Evolutionary conservation across 495 filamentous ascomycete genomes (phyloP).

Genomic region (Neurospora africana): DNA sequence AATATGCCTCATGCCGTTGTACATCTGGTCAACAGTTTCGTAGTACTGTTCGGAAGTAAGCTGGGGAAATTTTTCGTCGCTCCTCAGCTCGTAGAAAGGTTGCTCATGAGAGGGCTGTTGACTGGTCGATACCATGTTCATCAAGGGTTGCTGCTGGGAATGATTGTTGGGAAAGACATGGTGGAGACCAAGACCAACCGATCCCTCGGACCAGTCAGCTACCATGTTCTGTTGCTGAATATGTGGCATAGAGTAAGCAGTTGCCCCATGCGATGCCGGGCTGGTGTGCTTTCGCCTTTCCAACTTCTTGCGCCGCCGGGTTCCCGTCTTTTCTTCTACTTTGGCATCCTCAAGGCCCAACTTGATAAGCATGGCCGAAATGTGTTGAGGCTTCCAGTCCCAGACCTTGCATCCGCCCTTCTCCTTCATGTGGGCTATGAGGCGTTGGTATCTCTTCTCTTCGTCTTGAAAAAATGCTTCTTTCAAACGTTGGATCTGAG

Average conservation of each 20-base stretch:
- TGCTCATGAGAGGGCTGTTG: neutral
- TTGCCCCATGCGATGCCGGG: constrained; percentile 1
- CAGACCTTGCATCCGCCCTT: constrained; percentile 26
- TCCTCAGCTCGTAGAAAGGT: constrained; percentile 6
- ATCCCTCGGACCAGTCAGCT: constrained; percentile 14
- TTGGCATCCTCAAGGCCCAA: constrained; percentile 22
- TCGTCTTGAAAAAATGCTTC: constrained; percentile 23
- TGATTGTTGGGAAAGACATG: neutral
- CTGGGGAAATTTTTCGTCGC: constrained; percentile 7
- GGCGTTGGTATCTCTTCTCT: constrained; percentile 21
- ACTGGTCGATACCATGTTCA: neutral
- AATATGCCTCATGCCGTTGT: constrained; percentile 8
- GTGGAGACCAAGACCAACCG: neutral
- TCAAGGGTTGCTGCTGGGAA: neutral
- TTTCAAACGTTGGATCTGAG: constrained; percentile 18
- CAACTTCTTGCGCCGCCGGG: constrained; percentile 23
- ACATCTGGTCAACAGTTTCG: constrained; percentile 31
- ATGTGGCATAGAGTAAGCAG: neutral
- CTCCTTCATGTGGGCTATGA: constrained; percentile 27
- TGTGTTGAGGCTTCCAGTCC: constrained; percentile 29
- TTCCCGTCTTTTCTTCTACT: constrained; percentile 20
- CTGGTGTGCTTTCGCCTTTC: constrained; percentile 22
- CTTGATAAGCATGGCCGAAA: constrained; percentile 29
- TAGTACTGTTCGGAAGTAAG: constrained; percentile 31
- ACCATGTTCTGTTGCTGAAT: constrained; percentile 6